Evolutionary conservation across 805 yeast genomes (phyloP).

Genomic region (Teunomyces gatunensis): DNA sequence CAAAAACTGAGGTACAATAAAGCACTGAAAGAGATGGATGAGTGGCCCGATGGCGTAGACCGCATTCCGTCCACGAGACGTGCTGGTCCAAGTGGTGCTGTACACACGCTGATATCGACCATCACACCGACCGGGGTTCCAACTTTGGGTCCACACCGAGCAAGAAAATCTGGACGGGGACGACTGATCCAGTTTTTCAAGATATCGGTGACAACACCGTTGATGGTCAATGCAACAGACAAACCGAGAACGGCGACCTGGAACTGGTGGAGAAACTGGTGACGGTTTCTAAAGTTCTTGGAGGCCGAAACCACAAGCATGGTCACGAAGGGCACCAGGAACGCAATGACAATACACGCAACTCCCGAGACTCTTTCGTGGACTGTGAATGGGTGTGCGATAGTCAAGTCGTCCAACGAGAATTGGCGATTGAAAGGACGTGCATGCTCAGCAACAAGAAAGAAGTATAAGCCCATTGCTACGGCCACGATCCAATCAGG

Average conservation of each 20-base stretch:
- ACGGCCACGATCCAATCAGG: slow-evolving; percentile 31
- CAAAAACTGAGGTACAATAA: slow-evolving; percentile 31
- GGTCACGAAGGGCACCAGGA: slow-evolving; percentile 25
- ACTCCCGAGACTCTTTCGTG: slow-evolving; percentile 32
- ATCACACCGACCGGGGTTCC: slow-evolving; percentile 19
- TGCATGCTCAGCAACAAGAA: slow-evolving; percentile 33
- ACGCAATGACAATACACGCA: slow-evolving; percentile 27
- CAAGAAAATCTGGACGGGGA: slow-evolving; percentile 36
- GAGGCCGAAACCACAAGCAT: slow-evolving; percentile 8
- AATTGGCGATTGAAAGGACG: slow-evolving; percentile 37
- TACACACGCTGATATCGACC: slow-evolving; percentile 32
- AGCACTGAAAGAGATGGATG: slow-evolving; percentile 35
- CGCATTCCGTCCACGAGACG: slow-evolving; percentile 36
- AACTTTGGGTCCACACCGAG: slow-evolving; percentile 29
- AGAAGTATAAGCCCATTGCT: slow-evolving; percentile 25
- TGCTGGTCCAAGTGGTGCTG: slow-evolving; percentile 29
- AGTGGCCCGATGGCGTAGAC: slow-evolving; percentile 42
- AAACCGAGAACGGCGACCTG: slow-evolving; percentile 32
- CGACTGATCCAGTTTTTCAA: slow-evolving; percentile 33
- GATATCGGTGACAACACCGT: slow-evolving; percentile 36
- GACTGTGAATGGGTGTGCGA: slow-evolving; percentile 36
- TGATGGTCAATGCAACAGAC: slow-evolving; percentile 23
- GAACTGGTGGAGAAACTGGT: slow-evolving; percentile 19
- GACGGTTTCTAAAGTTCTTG: slow-evolving; percentile 2
- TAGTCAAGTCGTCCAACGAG: slow-evolving; percentile 27